These are phyloP conservation scores for Exophiala calicioides DNA, from an alignment of 2,329 filamentous ascomycete species.

Conservation along the genomic window DNA sequence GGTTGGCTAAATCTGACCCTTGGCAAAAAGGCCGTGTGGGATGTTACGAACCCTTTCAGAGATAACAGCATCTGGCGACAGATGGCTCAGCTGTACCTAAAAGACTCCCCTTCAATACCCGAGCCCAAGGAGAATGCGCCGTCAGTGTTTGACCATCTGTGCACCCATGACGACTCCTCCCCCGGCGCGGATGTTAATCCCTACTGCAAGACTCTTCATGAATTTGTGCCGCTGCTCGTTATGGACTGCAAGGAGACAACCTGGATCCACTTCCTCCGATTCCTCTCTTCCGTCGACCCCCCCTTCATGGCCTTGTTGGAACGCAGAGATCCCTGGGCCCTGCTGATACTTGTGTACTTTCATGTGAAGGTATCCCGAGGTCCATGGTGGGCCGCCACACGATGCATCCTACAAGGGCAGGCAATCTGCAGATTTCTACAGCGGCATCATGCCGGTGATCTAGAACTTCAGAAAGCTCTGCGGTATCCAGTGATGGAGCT, in stretches of 20 bases:
- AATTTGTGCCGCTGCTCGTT: constrained; percentile 38
- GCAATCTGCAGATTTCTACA: constrained; percentile 52
- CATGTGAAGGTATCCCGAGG: constrained; percentile 49
- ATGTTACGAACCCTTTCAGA: constrained; percentile 51
- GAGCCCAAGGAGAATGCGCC: not conserved
- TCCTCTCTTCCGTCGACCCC: constrained; percentile 49
- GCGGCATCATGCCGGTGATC: constrained; percentile 30
- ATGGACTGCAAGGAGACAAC: constrained; percentile 43
- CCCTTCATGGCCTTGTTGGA: constrained; percentile 50
- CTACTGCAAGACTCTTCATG: constrained; percentile 40
- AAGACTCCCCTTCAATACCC: not conserved
- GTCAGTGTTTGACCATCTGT: constrained; percentile 24
- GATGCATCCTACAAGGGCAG: constrained; percentile 52
- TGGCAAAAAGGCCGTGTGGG: constrained; percentile 58
- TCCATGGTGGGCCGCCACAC: constrained; percentile 53
- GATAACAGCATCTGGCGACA: constrained; percentile 43
- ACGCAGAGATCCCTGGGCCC: constrained; percentile 54
- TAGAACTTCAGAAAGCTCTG: constrained; percentile 6
- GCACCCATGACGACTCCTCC: not conserved
- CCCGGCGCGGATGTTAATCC: constrained; percentile 31
- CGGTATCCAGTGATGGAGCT: constrained; percentile 10
- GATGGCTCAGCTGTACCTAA: constrained; percentile 2
- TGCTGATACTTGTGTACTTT: constrained; percentile 61
- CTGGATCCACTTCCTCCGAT: constrained; percentile 49
- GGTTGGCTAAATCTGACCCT: constrained; percentile 61